Conservation (phyloP, 768 basidiomycete species). For the Russula sp. region DNA sequence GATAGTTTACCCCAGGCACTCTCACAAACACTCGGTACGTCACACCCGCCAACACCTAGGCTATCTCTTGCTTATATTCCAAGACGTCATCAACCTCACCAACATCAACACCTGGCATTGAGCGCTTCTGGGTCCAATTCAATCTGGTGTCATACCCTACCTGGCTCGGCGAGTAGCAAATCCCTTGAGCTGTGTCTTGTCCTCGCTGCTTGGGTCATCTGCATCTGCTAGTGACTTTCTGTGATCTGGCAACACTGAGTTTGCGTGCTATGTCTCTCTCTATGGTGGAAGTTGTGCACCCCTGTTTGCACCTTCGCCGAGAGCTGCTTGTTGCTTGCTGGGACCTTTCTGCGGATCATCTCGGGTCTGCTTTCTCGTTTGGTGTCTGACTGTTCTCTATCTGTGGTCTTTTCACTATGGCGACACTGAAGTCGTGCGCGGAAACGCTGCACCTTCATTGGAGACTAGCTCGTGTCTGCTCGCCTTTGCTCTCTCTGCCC, state of each 20-base stretch:
- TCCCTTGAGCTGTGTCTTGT: background rate
- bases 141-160: background rate
- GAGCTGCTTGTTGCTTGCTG: background rate
- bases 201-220: background rate
- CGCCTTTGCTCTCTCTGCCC: background rate
- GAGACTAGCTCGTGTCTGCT: background rate
- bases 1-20: background rate
- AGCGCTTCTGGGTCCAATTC: background rate
- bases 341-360: background rate
- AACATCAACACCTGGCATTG: background rate
- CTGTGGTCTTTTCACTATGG: background rate
- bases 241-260: background rate
- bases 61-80: background rate
- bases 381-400: background rate
- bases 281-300: slow-evolving; percentile 15
- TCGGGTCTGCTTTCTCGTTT: background rate
- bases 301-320: slow-evolving; percentile 16
- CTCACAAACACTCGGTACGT: background rate
- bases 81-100: background rate
- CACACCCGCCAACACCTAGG: background rate
- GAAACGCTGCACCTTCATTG: slow-evolving; percentile 16
- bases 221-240: background rate
- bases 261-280: background rate
- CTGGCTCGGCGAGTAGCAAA: background rate
- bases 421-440: slow-evolving; percentile 10